phyloP scores from a whole-genome alignment of 1,139 yeast species.

The Geotrichum macrosporum region DNA sequence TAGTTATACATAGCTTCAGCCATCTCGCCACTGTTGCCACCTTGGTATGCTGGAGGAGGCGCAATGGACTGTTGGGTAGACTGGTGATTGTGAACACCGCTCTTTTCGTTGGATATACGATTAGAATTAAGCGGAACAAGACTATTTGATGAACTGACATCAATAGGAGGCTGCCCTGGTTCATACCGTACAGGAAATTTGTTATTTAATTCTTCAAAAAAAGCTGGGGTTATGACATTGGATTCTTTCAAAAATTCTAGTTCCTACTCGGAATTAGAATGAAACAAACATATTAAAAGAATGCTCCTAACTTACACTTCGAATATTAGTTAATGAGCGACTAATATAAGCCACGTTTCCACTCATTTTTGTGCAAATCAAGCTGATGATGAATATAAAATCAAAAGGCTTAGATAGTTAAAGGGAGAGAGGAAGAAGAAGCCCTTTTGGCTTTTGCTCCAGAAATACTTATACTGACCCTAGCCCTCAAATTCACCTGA shows the following conservation, averaged over 20 bases:
- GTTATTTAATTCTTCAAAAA: constrained; percentile 49
- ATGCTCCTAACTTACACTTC: constrained; percentile 59
- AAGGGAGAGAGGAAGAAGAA: too few species aligned
- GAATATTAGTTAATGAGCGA: constrained; percentile 69
- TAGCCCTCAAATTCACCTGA: too few species aligned
- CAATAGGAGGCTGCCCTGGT: constrained; percentile 51
- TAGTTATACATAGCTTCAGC: constrained; percentile 73
- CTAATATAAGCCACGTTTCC: constrained; percentile 42
- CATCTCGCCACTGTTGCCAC: constrained; percentile 34
- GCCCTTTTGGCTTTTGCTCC: too few species aligned
- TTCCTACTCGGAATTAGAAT: constrained; percentile 40
- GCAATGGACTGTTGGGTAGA: neutral
- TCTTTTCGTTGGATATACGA: constrained; percentile 5
- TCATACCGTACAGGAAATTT: constrained; percentile 59
- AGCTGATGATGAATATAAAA: too few species aligned
- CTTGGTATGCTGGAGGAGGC: constrained; percentile 9
- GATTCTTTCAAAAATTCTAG: constrained; percentile 77
- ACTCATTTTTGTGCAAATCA: too few species aligned
- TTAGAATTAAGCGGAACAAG: neutral
- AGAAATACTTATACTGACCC: too few species aligned
- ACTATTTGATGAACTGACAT: constrained; percentile 3
- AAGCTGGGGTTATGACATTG: constrained; percentile 60
- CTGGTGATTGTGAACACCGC: constrained; percentile 5
- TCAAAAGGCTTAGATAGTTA: too few species aligned
- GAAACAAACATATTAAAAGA: neutral